Evolutionary conservation across 306 rosid genomes (phyloP).

Genomic region (Fragaria vesca): DNA sequence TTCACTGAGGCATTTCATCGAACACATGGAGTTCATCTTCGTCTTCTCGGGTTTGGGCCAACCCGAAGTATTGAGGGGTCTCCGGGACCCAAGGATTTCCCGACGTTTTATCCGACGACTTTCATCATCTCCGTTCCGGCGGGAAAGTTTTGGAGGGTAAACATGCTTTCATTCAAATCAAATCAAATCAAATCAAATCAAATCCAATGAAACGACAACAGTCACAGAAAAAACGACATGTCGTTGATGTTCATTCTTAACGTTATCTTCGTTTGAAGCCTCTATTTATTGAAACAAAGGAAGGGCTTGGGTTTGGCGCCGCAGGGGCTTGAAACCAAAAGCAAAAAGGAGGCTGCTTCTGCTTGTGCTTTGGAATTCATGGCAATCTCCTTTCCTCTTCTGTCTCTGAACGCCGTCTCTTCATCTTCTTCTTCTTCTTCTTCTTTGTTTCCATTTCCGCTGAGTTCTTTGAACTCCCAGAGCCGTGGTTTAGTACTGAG

Average conservation of each 20-base stretch:
- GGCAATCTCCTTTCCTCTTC: slow-evolving; percentile 37
- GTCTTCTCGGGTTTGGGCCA: too few relatives aligned
- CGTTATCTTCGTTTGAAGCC: not conserved
- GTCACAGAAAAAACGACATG: too few relatives aligned
- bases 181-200: too few relatives aligned
- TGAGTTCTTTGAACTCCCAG: slow-evolving; percentile 20
- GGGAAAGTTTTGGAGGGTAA: too few relatives aligned
- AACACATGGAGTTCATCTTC: too few relatives aligned
- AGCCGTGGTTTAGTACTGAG: slow-evolving; percentile 4
- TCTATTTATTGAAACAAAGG: not conserved
- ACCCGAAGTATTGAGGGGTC: too few relatives aligned
- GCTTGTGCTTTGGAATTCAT: not conserved
- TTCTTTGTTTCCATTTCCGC: slow-evolving; percentile 12
- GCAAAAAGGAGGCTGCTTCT: not conserved
- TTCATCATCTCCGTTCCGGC: too few relatives aligned
- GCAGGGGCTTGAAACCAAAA: not conserved
- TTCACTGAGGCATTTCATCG: too few relatives aligned
- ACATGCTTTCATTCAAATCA: too few relatives aligned
- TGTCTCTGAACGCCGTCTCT: slow-evolving; percentile 26
- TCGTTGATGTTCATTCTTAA: not conserved
- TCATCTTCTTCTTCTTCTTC: slow-evolving; percentile 20
- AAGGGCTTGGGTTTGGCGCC: not conserved
- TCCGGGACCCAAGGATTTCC: too few relatives aligned
- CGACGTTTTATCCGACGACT: too few relatives aligned
- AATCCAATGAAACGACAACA: too few relatives aligned